Conservation (phyloP, 192 early-diverging fungal species). For the Paraglomus brasilianum region DNA sequence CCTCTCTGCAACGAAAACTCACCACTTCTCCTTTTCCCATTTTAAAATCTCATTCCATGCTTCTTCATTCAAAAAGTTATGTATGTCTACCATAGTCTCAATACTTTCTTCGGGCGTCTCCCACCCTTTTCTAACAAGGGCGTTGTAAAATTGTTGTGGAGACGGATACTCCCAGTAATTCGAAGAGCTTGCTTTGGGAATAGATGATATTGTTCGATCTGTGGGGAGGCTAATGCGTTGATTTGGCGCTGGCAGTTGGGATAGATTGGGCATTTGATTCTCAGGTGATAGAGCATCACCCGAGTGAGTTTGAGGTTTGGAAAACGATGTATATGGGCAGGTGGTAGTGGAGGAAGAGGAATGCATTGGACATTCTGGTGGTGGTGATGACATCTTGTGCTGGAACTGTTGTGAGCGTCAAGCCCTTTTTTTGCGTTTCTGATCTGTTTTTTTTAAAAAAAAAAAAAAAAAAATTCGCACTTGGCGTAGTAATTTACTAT, state of each 20-base stretch:
- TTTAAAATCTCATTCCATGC: conserved; percentile 93
- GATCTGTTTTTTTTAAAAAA: too few species aligned
- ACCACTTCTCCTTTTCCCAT: conserved; percentile 79
- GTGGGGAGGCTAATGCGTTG: conserved; percentile 76
- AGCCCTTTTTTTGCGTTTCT: too few species aligned
- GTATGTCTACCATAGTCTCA: conserved; percentile 94
- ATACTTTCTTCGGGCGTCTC: conserved; percentile 80
- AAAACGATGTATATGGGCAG: too few species aligned
- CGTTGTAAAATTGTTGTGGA: conserved; percentile 89
- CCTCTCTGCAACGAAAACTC: conserved; percentile 19
- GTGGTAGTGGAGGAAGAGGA: too few species aligned
- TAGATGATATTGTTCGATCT: conserved; percentile 77
- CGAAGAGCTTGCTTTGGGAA: conserved; percentile 61
- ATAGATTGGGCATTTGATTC: conserved; percentile 90
- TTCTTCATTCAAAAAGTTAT: conserved; percentile 96
- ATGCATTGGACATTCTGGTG: too few species aligned
- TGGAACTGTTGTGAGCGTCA: too few species aligned
- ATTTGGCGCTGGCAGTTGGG: conserved; percentile 63
- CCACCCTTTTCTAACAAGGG: conserved; percentile 81
- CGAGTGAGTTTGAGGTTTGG: background rate
- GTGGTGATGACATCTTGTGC: too few species aligned
- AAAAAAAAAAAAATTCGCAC: too few species aligned
- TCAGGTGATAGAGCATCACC: conserved; percentile 66
- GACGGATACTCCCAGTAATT: conserved; percentile 87
- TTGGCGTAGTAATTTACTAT: too few species aligned